Evolutionary conservation across 805 yeast species (phyloP).

Genomic region (Zygoascus tannicola): DNA sequence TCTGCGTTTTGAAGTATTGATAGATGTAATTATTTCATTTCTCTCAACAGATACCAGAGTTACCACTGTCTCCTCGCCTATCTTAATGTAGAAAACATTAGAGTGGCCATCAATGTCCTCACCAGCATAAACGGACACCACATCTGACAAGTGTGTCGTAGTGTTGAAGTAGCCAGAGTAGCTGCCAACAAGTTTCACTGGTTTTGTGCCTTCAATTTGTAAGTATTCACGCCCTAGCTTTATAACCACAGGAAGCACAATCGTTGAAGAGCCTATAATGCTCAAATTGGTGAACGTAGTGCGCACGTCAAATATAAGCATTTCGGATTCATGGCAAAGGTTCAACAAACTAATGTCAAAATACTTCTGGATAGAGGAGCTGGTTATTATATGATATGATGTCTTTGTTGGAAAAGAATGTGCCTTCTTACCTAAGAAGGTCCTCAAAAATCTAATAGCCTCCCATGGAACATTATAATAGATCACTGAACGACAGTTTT

Average conservation of each 20-base stretch:
- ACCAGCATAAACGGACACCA: not conserved
- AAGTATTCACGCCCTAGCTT: constrained; percentile 63
- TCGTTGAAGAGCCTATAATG: constrained; percentile 19
- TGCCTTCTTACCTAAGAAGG: constrained; percentile 11
- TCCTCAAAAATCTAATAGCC: constrained; percentile 20
- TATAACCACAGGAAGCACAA: constrained; percentile 52
- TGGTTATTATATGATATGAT: constrained; percentile 36
- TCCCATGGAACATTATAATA: constrained; percentile 35
- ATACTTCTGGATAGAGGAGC: constrained; percentile 37
- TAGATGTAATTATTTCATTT: constrained; percentile 19
- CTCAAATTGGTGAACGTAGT: constrained; percentile 10
- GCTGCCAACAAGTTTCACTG: constrained; percentile 12
- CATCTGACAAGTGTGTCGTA: not conserved
- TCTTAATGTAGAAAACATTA: constrained; percentile 40
- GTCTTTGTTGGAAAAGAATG: constrained; percentile 19
- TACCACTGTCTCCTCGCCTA: constrained; percentile 7
- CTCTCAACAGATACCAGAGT: constrained; percentile 8
- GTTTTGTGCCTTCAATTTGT: constrained; percentile 34
- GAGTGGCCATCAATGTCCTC: constrained; percentile 19
- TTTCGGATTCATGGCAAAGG: constrained; percentile 34
- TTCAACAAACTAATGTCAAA: constrained; percentile 25
- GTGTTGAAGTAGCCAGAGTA: constrained; percentile 11
- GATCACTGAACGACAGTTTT: constrained; percentile 46
- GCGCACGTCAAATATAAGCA: constrained; percentile 25
- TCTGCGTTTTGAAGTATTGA: constrained; percentile 12